Percentiles rank a stretch among this genome's conserved stretches.
phyloP scores from a whole-genome alignment of 1,284 basidiomycete genomes.

The Cryptococcus amylolentus region DNA sequence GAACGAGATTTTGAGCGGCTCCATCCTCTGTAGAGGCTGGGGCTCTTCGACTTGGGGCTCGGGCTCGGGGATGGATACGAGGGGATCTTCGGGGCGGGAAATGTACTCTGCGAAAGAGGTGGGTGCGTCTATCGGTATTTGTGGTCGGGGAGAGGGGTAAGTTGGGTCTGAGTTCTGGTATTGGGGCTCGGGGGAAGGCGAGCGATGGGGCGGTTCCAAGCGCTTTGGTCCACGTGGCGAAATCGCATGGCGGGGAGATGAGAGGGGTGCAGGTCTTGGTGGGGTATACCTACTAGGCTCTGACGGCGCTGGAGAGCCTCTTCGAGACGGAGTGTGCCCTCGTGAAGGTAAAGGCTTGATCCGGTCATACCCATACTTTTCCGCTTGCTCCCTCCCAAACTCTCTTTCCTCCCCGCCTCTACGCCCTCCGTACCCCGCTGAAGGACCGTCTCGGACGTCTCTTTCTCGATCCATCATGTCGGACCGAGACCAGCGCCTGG shows the following conservation, averaged over 20 bases:
- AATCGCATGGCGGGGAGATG: not conserved
- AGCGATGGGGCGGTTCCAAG: not conserved
- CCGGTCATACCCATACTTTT: not conserved
- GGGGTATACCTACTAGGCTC: not conserved
- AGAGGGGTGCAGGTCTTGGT: not conserved
- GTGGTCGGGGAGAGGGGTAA: too few species aligned
- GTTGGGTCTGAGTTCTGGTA: too few species aligned
- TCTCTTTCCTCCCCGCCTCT: not conserved
- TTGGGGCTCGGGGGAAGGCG: not conserved
- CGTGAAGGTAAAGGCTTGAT: not conserved
- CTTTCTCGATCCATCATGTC: too few species aligned
- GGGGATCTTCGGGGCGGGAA: not conserved
- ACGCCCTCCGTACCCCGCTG: not conserved
- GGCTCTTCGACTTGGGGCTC: not conserved
- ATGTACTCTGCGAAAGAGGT: not conserved
- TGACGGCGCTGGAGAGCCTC: not conserved
- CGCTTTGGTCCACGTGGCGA: not conserved
- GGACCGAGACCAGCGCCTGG: too few species aligned
- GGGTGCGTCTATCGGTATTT: too few species aligned
- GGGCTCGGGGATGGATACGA: not conserved
- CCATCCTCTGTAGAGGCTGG: not conserved
- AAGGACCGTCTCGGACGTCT: too few species aligned
- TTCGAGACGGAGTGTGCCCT: not conserved
- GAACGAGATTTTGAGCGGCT: not conserved
- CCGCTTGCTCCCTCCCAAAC: not conserved